phyloP scores from a whole-genome alignment of 331 rosid genomes.

The Phaseolus coccineus region DNA sequence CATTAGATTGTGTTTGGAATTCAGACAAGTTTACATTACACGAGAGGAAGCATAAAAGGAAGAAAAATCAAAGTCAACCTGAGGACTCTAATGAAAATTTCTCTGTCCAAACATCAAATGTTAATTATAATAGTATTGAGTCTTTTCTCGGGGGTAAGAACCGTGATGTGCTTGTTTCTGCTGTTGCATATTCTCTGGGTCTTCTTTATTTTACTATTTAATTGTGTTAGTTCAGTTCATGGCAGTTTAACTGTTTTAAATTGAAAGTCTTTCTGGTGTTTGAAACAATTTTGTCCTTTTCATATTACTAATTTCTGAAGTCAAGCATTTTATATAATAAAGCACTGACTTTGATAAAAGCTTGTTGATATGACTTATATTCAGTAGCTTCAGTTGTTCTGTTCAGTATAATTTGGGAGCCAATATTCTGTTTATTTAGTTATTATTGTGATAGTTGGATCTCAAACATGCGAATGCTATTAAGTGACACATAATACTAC shows the following conservation, averaged over 20 bases:
- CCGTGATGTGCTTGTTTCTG: slow-evolving; percentile 7
- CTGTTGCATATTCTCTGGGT: not conserved
- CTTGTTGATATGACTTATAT: slow-evolving; percentile 4
- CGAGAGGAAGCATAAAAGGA: slow-evolving; percentile 55
- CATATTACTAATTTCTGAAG: not conserved
- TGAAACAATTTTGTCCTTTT: not conserved
- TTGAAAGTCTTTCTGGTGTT: not conserved
- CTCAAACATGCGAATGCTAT: not conserved
- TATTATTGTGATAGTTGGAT: not conserved
- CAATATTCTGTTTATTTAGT: not conserved
- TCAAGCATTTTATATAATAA: not conserved
- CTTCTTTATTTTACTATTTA: slow-evolving; percentile 4
- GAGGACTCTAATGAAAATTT: slow-evolving; percentile 49
- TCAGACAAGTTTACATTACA: slow-evolving; percentile 68
- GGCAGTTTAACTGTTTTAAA: slow-evolving; percentile 5
- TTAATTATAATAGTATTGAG: slow-evolving; percentile 57
- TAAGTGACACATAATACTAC: not conserved
- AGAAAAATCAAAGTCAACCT: slow-evolving; percentile 44
- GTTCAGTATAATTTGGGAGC: not conserved
- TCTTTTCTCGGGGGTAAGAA: slow-evolving; percentile 72
- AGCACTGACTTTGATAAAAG: not conserved
- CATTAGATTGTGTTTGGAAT: slow-evolving; percentile 74
- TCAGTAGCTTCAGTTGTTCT: not conserved
- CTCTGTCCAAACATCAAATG: slow-evolving; percentile 48
- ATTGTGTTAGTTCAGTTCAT: slow-evolving; percentile 19